Conservation (phyloP, 495 filamentous ascomycete genomes). For the Penicillium herquei region DNA sequence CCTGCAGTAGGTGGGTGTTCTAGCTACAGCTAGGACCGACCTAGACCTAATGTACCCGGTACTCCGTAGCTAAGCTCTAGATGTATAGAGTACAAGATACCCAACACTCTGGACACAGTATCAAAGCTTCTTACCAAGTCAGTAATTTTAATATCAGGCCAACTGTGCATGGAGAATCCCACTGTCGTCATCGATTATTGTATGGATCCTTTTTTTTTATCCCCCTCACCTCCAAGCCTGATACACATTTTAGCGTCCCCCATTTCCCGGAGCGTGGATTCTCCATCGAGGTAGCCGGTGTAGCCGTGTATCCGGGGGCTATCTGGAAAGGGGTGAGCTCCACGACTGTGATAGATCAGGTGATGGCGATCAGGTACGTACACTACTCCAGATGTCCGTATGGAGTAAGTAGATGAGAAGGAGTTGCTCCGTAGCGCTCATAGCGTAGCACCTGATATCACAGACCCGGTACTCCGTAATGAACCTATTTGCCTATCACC, state of each 20-base stretch:
- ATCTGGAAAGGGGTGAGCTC: neutral
- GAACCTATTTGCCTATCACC: too few relatives aligned
- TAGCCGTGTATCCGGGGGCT: neutral
- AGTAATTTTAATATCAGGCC: too few relatives aligned
- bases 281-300: slow-evolving; percentile 2
- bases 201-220: neutral
- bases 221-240: neutral
- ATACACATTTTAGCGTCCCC: neutral
- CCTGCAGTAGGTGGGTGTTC: slow-evolving; percentile 24
- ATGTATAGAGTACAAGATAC: neutral
- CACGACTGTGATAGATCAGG: neutral
- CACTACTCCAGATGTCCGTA: too few relatives aligned
- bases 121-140: too few relatives aligned
- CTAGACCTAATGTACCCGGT: slow-evolving; percentile 2
- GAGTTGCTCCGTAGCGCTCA: too few relatives aligned
- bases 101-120: too few relatives aligned
- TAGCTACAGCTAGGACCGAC: slow-evolving; percentile 9
- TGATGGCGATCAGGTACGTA: slow-evolving; percentile 4
- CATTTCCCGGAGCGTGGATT: neutral
- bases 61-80: neutral
- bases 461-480: too few relatives aligned
- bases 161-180: neutral
- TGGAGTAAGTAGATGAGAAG: too few relatives aligned
- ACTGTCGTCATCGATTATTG: too few relatives aligned
- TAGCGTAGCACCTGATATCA: too few relatives aligned